Evolutionary conservation across 805 yeast genomes (phyloP).

Genomic region (Wickerhamiella nectarea): DNA sequence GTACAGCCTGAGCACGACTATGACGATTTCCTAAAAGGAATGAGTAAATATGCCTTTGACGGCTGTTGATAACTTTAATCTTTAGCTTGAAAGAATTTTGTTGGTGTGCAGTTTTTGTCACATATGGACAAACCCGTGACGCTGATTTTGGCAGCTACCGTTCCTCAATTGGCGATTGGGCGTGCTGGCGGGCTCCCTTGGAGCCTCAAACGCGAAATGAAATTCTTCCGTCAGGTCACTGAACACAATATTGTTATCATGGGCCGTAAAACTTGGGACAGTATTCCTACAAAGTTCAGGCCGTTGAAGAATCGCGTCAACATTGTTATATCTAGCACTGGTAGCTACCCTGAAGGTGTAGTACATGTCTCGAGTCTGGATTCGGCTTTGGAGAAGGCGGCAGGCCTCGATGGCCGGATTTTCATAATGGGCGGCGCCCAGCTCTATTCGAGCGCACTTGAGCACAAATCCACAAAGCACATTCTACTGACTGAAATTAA

Average conservation of each 20-base stretch:
- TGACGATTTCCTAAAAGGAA: background rate
- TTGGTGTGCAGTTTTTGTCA: background rate
- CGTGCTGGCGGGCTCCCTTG: constrained; percentile 72
- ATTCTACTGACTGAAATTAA: constrained; percentile 61
- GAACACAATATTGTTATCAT: constrained; percentile 48
- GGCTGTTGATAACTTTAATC: background rate
- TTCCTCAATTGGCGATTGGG: constrained; percentile 78
- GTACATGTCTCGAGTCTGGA: constrained; percentile 32
- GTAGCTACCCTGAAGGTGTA: constrained; percentile 20
- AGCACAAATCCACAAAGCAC: constrained; percentile 34
- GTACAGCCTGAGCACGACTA: background rate
- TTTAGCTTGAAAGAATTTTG: constrained; percentile 9
- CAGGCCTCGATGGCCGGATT: constrained; percentile 34
- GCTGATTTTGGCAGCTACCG: constrained; percentile 72
- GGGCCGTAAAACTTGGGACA: constrained; percentile 96
- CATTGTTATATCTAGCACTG: constrained; percentile 51
- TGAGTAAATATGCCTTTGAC: background rate
- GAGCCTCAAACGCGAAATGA: constrained; percentile 73
- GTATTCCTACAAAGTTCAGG: constrained; percentile 71
- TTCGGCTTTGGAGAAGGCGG: constrained; percentile 28
- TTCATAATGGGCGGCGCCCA: constrained; percentile 92
- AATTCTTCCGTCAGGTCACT: constrained; percentile 69
- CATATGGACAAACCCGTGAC: constrained; percentile 27
- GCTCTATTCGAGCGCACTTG: constrained; percentile 48
- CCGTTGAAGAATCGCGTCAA: constrained; percentile 70